Evolutionary conservation across 768 basidiomycete species (phyloP).

Genomic region (Hortiboletus campestris): DNA sequence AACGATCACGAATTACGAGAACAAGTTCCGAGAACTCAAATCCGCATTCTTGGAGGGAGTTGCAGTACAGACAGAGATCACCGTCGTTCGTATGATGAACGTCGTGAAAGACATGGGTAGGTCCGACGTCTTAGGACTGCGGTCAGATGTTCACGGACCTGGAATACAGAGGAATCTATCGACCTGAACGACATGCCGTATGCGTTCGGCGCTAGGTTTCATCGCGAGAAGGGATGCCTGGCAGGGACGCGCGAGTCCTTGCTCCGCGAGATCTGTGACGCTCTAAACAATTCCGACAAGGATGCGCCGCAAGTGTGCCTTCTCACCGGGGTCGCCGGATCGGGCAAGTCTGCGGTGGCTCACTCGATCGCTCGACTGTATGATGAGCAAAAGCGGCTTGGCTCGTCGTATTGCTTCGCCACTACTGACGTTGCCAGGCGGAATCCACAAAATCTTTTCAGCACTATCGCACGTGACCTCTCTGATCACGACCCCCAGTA

Average conservation of each 20-base stretch:
- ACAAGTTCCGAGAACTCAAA: too few species aligned
- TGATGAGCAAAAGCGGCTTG: neutral
- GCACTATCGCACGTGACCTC: slow-evolving; percentile 26
- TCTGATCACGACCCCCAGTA: slow-evolving; percentile 15
- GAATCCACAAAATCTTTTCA: slow-evolving; percentile 19
- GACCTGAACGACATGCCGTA: neutral
- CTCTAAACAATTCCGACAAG: neutral
- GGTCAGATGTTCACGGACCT: neutral
- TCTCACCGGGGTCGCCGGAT: slow-evolving; percentile 19
- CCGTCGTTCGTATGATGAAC: too few species aligned
- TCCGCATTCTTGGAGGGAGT: too few species aligned
- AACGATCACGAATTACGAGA: too few species aligned
- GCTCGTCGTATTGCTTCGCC: slow-evolving; percentile 14
- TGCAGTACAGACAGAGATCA: too few species aligned
- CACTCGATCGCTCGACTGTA: slow-evolving; percentile 5
- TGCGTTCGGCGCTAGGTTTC: neutral
- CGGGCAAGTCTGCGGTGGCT: neutral
- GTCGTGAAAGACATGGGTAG: too few species aligned
- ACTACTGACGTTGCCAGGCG: neutral
- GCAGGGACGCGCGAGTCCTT: neutral
- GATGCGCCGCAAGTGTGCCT: slow-evolving; percentile 1
- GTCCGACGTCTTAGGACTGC: neutral
- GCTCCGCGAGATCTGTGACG: neutral
- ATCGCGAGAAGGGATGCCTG: neutral
- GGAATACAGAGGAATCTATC: neutral